These are phyloP conservation scores for Boletus subparvulus DNA, from an alignment of 768 basidiomycete species.

Conservation along the genomic window DNA sequence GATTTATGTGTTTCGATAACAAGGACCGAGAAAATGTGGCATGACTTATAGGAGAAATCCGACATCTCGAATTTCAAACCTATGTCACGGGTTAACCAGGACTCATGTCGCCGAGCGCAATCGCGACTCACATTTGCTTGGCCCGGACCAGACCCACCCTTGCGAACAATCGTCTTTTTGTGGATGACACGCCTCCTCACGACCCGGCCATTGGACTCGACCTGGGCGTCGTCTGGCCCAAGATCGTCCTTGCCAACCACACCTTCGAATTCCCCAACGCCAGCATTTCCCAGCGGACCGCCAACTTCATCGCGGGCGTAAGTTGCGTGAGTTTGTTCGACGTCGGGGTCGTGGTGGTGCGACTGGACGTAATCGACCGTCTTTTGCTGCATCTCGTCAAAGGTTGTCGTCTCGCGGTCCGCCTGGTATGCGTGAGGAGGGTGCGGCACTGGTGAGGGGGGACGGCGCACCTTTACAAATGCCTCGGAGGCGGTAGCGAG, in stretches of 20 bases:
- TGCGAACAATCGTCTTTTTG: slow-evolving; percentile 8
- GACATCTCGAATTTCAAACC: slow-evolving; percentile 12
- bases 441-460: rapidly evolving
- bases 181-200: slow-evolving; percentile 16
- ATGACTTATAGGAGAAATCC: neutral
- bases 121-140: slow-evolving; percentile 16
- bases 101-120: neutral
- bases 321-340: slow-evolving; percentile 23
- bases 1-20: neutral
- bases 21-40: neutral
- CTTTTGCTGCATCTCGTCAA: slow-evolving; percentile 22
- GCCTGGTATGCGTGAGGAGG: slow-evolving; percentile 18
- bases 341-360: slow-evolving; percentile 16
- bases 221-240: slow-evolving; percentile 22
- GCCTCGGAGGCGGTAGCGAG: slow-evolving; percentile 68
- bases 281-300: slow-evolving; percentile 28
- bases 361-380: slow-evolving; percentile 21
- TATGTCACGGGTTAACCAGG: neutral
- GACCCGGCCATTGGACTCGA: slow-evolving; percentile 27
- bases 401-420: slow-evolving; percentile 17
- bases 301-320: slow-evolving; percentile 29
- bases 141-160: slow-evolving; percentile 6
- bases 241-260: slow-evolving; percentile 30
- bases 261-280: slow-evolving; percentile 33
- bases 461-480: slow-evolving; percentile 49